These are phyloP conservation scores for Peterozyma xylosa DNA, from an alignment of 805 yeast species.

Conservation along the genomic window DNA sequence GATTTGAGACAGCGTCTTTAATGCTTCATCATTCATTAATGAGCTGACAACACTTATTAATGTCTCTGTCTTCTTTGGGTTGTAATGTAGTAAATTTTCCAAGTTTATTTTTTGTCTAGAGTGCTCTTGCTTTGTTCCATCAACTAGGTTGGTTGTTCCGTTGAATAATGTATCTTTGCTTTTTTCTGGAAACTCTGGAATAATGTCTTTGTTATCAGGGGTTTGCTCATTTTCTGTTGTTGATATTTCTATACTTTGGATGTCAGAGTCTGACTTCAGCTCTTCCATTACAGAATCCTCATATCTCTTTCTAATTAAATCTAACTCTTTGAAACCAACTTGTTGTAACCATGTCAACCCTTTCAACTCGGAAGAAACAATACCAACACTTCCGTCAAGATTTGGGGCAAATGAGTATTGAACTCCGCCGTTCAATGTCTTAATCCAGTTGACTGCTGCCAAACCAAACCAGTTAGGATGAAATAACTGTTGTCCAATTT, in stretches of 20 bases:
- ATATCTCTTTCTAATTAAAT: conserved; percentile 10
- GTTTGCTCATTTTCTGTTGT: background rate
- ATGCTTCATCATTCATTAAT: background rate
- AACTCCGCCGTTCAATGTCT: conserved; percentile 33
- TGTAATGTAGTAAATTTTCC: conserved; percentile 1
- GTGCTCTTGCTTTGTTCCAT: conserved; percentile 10
- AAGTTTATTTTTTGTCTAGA: conserved; percentile 2
- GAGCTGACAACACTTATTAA: background rate
- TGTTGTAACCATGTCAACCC: conserved; percentile 48
- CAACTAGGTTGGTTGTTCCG: background rate
- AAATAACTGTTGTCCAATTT: conserved; percentile 43
- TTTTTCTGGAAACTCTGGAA: background rate
- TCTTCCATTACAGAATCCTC: background rate
- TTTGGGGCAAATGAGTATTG: conserved; percentile 58
- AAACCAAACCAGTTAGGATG: conserved; percentile 62
- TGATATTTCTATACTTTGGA: background rate
- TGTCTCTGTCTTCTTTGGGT: conserved; percentile 6
- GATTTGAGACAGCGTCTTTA: background rate
- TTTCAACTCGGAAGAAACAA: conserved; percentile 42
- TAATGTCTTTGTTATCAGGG: background rate
- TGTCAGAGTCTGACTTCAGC: background rate
- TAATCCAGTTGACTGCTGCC: conserved; percentile 62
- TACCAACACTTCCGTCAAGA: conserved; percentile 50
- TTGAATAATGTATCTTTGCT: background rate
- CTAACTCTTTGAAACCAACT: conserved; percentile 35